Evolutionary conservation across 106 monocot species (phyloP).

Genomic region (Platanthera zijinensis): DNA sequence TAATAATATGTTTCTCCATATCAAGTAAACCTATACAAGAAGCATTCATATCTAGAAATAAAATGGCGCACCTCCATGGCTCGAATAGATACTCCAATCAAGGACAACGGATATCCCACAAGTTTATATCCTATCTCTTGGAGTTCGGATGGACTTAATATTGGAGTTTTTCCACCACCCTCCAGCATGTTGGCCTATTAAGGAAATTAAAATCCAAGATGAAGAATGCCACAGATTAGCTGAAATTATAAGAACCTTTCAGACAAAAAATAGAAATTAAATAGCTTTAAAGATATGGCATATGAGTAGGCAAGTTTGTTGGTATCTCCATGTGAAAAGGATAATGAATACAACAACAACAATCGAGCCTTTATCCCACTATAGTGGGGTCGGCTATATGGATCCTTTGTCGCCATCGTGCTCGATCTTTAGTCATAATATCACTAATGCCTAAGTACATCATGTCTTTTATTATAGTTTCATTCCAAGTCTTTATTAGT

Average conservation of each 20-base stretch:
- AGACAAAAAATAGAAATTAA: background rate
- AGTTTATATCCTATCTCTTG: slow-evolving; percentile 87
- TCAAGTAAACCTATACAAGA: background rate
- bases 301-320: background rate
- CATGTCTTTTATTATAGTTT: too few species aligned
- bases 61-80: slow-evolving; percentile 82
- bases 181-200: slow-evolving; percentile 97
- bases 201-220: background rate
- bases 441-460: too few species aligned
- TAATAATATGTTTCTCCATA: background rate
- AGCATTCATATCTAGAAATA: background rate
- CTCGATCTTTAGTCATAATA: too few species aligned
- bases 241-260: background rate
- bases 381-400: too few species aligned
- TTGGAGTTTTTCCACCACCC: slow-evolving; percentile 98
- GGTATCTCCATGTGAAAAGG: background rate
- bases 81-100: slow-evolving; percentile 92
- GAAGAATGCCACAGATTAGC: background rate
- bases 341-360: background rate
- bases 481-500: too few species aligned
- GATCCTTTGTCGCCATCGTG: too few species aligned
- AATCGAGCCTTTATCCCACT: background rate
- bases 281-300: background rate
- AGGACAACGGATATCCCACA: slow-evolving; percentile 70
- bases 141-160: slow-evolving; percentile 77